Evolutionary conservation across 2,329 filamentous ascomycete species (phyloP).

Genomic region (Cercospora sp.): DNA sequence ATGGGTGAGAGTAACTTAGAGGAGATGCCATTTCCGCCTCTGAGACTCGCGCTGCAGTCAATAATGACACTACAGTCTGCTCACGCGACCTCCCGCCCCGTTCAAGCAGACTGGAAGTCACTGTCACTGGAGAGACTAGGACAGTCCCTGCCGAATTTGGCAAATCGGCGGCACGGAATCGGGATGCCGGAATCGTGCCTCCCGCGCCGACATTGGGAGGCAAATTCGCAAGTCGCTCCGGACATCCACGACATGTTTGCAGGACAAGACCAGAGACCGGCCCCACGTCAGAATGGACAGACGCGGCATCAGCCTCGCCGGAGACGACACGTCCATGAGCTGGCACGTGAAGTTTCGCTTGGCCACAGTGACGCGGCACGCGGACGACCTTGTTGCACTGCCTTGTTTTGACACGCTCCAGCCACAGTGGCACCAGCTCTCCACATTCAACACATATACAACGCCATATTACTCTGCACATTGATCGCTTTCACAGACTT

Average conservation of each 20-base stretch:
- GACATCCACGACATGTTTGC: not conserved
- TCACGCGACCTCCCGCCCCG: too few relatives aligned
- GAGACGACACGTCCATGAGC: not conserved
- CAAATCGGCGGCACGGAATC: not conserved
- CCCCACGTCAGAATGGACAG: not conserved
- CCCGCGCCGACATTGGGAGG: not conserved
- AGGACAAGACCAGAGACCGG: not conserved
- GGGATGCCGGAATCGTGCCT: not conserved
- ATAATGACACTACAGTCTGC: too few relatives aligned
- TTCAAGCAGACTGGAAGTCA: not conserved
- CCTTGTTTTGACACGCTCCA: slow-evolving; percentile 21
- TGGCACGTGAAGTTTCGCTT: slow-evolving; percentile 4
- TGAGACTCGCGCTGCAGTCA: too few relatives aligned
- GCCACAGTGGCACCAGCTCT: slow-evolving; percentile 16
- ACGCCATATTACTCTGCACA: not conserved
- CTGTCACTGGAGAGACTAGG: not conserved
- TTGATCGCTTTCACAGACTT: not conserved
- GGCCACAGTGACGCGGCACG: slow-evolving; percentile 6
- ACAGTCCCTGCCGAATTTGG: not conserved
- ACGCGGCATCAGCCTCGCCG: not conserved
- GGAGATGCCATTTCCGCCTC: not conserved
- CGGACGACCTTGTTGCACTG: slow-evolving; percentile 20
- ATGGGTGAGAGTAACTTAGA: not conserved
- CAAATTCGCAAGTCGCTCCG: not conserved
- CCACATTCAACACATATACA: slow-evolving; percentile 9